Base-by-base conservation (phyloP, 1,139 yeast genomes). In the Protomyces gravidus region DNA sequence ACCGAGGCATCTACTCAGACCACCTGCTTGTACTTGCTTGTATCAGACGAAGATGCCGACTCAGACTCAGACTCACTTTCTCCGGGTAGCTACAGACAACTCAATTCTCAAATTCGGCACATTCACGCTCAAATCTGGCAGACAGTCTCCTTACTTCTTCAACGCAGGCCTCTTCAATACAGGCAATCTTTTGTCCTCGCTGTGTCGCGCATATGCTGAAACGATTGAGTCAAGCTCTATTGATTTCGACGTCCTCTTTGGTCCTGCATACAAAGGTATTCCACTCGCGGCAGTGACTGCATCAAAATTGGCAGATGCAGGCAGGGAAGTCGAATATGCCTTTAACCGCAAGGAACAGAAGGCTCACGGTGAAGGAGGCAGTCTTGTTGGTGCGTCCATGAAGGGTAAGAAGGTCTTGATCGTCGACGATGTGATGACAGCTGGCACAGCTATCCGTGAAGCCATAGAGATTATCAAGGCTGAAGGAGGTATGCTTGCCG, bases 281-380 rank as follows among this genome's bases (percentile, higher is more conserved):
- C 96, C 98, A 30, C 78, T 92, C 61, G 95, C 96, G 58, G 96
- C 98, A 6, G 81, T 90, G 63, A 89, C 96, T 9, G 89, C 88
- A 61, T 89, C 94, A 61, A 90, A 92, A 73, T 79, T 92, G 65
- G 95, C 94, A 36, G 97, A 92, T 74, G 78, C 89, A 66, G 63
- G 85, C 82, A 61, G 65, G 9, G 53, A 65, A 50, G 59, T 74
- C 39, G 77, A 72, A 64, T 75, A 74, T 61, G 76, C 78, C 7
- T 75, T 73, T 68, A 76, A 75, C 69, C 70, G 78, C 28, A 75
- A 75, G 76, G 98, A 92, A 74, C 88, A 86, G 79, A 92, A 92
- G 75, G 97, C 90, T 69, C 98, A 92, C 72, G 98, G 98, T 59
- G 98, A 92, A 76, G 98, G 98, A 64, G 98, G 98, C 17, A 81